phyloP scores from a whole-genome alignment of 768 basidiomycete species.

The Podaxis pistillaris region DNA sequence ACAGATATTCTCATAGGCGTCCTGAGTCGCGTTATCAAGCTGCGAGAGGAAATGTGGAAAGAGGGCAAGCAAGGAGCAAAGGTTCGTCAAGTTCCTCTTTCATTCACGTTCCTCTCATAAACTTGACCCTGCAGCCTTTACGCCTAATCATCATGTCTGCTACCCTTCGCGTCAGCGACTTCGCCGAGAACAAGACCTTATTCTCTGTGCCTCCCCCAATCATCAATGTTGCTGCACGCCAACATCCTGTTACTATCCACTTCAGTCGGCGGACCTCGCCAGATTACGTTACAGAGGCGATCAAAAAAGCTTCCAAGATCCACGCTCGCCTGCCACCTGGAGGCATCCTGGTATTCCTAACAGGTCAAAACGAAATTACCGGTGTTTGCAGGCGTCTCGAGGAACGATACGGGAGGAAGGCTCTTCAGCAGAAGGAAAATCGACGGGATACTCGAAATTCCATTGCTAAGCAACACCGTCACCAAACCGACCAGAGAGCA shows the following conservation, averaged over 20 bases:
- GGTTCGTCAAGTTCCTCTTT: constrained; percentile 36
- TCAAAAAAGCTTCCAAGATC: constrained; percentile 89
- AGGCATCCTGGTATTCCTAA: constrained; percentile 90
- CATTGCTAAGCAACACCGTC: constrained; percentile 8
- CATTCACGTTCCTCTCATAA: constrained; percentile 4
- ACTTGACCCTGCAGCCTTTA: constrained; percentile 56
- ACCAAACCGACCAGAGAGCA: constrained; percentile 22
- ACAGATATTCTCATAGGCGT: constrained; percentile 98
- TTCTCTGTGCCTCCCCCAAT: constrained; percentile 88
- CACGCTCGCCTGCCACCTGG: constrained; percentile 91
- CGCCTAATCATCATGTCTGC: constrained; percentile 99
- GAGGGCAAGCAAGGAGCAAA: constrained; percentile 70
- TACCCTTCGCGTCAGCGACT: constrained; percentile 91
- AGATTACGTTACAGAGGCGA: constrained; percentile 88
- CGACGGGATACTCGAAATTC: constrained; percentile 21
- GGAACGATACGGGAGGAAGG: constrained; percentile 68
- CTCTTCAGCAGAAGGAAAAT: constrained; percentile 48
- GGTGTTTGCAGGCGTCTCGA: constrained; percentile 83
- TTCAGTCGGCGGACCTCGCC: constrained; percentile 84
- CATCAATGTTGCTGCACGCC: constrained; percentile 84
- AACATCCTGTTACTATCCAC: constrained; percentile 93
- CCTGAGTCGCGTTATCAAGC: constrained; percentile 86
- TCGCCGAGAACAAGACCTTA: constrained; percentile 79
- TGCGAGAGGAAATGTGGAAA: constrained; percentile 89
- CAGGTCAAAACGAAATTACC: constrained; percentile 93